These are phyloP conservation scores for Agaricus blazei DNA, from an alignment of 768 basidiomycete species.

Conservation along the genomic window DNA sequence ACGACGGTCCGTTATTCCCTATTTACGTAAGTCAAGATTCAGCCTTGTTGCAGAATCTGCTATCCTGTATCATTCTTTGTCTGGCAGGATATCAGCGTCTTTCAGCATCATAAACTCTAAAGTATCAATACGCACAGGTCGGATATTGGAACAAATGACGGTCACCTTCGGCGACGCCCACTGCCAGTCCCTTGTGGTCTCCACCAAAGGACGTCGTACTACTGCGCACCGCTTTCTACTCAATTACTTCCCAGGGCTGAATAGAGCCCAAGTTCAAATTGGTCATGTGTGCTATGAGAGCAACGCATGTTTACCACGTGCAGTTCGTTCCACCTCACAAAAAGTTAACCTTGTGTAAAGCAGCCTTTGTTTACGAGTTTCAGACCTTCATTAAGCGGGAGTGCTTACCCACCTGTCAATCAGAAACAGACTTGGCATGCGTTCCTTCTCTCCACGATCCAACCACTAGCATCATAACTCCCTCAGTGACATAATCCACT, in stretches of 20 bases:
- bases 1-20: background rate
- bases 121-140: too few species aligned
- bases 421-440: background rate
- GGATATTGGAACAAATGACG: too few species aligned
- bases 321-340: background rate
- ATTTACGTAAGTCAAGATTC: background rate
- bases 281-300: background rate
- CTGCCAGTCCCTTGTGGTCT: too few species aligned
- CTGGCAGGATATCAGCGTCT: too few species aligned
- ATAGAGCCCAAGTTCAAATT: background rate
- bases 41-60: background rate
- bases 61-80: too few species aligned
- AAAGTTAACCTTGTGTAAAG: background rate
- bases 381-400: conserved; percentile 6
- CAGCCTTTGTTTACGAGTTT: background rate
- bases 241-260: background rate
- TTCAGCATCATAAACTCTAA: too few species aligned
- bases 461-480: background rate
- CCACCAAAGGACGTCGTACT: background rate
- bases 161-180: too few species aligned
- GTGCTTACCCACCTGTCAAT: conserved; percentile 8
- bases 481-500: background rate
- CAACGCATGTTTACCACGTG: background rate
- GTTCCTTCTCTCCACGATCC: background rate
- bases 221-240: background rate